Evolutionary conservation across 2,329 filamentous ascomycete genomes (phyloP).

Genomic region (Leptographium galeiforme): DNA sequence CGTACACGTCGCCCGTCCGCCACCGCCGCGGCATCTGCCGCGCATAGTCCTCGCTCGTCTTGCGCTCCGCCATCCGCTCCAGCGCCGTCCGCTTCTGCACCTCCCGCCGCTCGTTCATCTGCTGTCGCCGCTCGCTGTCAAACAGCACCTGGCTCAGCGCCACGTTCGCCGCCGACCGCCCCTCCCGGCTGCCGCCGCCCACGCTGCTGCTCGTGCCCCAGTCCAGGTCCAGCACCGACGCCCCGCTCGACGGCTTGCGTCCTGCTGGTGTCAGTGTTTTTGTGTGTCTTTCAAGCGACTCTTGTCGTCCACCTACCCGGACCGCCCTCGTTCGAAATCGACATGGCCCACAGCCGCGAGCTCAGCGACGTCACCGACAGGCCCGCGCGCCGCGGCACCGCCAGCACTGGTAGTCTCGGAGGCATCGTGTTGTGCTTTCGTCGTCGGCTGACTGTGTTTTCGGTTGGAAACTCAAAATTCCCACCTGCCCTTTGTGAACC

Average conservation of each 20-base stretch:
- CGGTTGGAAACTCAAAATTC: too few species aligned
- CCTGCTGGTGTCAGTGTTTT: background rate
- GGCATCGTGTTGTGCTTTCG: slow-evolving; percentile 22
- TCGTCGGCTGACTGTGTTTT: too few species aligned
- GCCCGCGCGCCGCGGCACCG: slow-evolving; percentile 1
- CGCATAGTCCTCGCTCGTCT: slow-evolving; percentile 38
- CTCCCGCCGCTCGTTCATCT: slow-evolving; percentile 5
- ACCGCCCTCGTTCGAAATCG: slow-evolving; percentile 7
- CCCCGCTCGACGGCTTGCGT: slow-evolving; percentile 5
- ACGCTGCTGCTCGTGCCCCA: background rate
- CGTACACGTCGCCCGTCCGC: slow-evolving; percentile 71
- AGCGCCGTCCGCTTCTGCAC: slow-evolving; percentile 17
- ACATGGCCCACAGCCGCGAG: slow-evolving; percentile 7
- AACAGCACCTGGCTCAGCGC: slow-evolving; percentile 9
- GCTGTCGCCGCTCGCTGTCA: slow-evolving; percentile 7
- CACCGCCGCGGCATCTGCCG: slow-evolving; percentile 58
- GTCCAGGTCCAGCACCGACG: slow-evolving; percentile 9
- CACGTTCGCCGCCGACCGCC: background rate
- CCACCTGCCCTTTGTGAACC: too few species aligned
- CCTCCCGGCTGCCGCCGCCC: too few species aligned
- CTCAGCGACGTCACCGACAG: background rate
- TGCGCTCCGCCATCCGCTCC: slow-evolving; percentile 25
- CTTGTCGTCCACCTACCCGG: background rate
- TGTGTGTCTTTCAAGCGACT: background rate
- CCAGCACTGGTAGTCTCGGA: slow-evolving; percentile 7